phyloP scores from a whole-genome alignment of 2,329 filamentous ascomycete genomes.

The Trichoderma endophyticum region DNA sequence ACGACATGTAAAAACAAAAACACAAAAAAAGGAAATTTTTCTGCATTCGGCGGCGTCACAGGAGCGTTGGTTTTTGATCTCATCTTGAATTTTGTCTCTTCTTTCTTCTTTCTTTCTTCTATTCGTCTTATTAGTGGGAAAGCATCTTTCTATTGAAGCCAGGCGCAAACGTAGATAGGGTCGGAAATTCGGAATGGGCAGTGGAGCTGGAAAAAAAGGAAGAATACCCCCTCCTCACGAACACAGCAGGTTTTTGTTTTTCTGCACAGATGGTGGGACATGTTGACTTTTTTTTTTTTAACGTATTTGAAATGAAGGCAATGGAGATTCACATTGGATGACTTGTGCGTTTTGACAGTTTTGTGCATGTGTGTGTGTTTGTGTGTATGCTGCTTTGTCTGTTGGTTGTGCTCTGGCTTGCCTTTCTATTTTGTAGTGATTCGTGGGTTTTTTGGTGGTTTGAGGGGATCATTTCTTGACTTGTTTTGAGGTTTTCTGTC shows the following conservation, averaged over 20 bases:
- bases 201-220: not conserved
- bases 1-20: not conserved
- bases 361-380: not conserved
- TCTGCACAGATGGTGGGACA: not conserved
- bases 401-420: not conserved
- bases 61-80: constrained; percentile 7
- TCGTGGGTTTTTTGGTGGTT: not conserved
- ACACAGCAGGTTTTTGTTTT: not conserved
- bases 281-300: not conserved
- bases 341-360: not conserved
- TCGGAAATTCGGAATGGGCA: not conserved
- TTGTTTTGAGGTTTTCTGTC: not conserved
- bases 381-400: not conserved
- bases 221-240: not conserved
- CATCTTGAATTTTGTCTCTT: constrained; percentile 4
- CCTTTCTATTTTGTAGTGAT: not conserved
- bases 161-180: constrained; percentile 11
- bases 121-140: not conserved
- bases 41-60: constrained; percentile 9
- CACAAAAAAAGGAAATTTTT: not conserved
- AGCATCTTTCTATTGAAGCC: not conserved
- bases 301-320: constrained; percentile 7
- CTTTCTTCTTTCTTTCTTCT: not conserved
- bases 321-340: not conserved
- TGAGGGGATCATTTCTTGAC: not conserved